These are phyloP conservation scores for Asterochloris sp. DNA, from an alignment of 139 green algal genomes.

Conservation along the genomic window DNA sequence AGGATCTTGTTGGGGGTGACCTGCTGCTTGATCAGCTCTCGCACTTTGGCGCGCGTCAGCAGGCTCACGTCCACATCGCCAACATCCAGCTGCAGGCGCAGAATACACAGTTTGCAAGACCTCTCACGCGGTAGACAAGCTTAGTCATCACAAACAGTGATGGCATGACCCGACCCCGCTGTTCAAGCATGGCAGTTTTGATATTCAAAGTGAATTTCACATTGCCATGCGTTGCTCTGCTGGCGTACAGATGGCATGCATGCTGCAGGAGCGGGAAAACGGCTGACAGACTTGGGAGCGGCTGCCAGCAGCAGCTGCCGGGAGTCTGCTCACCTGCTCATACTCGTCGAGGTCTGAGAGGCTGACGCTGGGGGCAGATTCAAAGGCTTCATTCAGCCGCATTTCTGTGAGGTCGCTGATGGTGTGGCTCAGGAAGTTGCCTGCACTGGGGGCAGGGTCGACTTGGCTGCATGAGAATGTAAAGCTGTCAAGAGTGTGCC, in stretches of 20 bases:
- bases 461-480: too few species aligned
- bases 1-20: constrained; percentile 35
- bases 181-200: not conserved
- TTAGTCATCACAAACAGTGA: not conserved
- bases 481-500: too few species aligned
- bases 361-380: constrained; percentile 11
- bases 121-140: not conserved
- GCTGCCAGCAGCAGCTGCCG: too few species aligned
- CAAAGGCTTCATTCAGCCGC: constrained; percentile 15
- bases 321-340: not conserved
- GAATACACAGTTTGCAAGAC: not conserved
- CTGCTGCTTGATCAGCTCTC: constrained; percentile 18
- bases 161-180: not conserved
- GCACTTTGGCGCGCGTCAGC: not conserved
- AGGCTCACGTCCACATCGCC: constrained; percentile 14
- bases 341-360: constrained; percentile 12
- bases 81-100: constrained; percentile 16
- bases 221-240: too few species aligned
- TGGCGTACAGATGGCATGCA: too few species aligned
- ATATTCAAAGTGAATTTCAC: too few species aligned
- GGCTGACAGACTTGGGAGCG: too few species aligned
- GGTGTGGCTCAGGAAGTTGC: constrained; percentile 1
- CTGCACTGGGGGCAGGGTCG: not conserved
- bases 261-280: too few species aligned
- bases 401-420: constrained; percentile 4